Conservation (phyloP, 202 grass and related monocot species). For the Elaeis oleifera region DNA sequence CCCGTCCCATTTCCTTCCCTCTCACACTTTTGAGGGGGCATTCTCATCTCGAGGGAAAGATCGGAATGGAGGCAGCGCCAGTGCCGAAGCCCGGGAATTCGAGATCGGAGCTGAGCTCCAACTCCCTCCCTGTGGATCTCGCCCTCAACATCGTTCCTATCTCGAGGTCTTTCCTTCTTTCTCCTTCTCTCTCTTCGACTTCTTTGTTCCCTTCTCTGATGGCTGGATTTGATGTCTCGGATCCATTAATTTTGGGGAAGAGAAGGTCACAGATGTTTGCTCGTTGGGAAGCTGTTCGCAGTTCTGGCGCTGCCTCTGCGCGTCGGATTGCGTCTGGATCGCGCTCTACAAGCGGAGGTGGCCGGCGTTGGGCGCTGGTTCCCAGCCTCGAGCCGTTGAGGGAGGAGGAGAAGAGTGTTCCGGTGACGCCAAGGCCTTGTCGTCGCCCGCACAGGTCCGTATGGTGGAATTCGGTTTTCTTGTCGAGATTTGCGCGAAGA, state of each 20-base stretch:
- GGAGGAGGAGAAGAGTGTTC: slow-evolving; percentile 9
- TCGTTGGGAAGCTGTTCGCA: slow-evolving; percentile 49
- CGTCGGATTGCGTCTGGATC: slow-evolving; percentile 56
- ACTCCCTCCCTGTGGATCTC: slow-evolving; percentile 40
- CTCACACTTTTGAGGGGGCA: too few species aligned
- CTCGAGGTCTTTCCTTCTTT: slow-evolving; percentile 29
- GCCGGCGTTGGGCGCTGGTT: slow-evolving; percentile 25
- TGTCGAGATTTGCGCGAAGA: too few species aligned
- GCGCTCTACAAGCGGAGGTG: slow-evolving; percentile 61
- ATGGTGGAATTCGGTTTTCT: too few species aligned
- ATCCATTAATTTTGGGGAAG: slow-evolving; percentile 9
- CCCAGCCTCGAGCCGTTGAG: background rate
- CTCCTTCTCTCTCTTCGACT: background rate
- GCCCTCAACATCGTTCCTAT: slow-evolving; percentile 33
- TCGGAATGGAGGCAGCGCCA: too few species aligned
- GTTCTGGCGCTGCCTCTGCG: slow-evolving; percentile 61
- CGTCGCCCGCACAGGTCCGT: too few species aligned
- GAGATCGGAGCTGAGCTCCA: slow-evolving; percentile 18
- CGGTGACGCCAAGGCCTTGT: slow-evolving; percentile 10
- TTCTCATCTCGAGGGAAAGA: too few species aligned
- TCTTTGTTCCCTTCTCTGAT: background rate
- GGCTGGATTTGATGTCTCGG: background rate
- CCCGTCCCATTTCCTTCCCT: too few species aligned
- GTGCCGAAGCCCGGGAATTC: background rate
- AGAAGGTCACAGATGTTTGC: slow-evolving; percentile 67